Base-by-base conservation (phyloP, 2,329 filamentous ascomycete genomes). In the Basipetospora chlamydospora region DNA sequence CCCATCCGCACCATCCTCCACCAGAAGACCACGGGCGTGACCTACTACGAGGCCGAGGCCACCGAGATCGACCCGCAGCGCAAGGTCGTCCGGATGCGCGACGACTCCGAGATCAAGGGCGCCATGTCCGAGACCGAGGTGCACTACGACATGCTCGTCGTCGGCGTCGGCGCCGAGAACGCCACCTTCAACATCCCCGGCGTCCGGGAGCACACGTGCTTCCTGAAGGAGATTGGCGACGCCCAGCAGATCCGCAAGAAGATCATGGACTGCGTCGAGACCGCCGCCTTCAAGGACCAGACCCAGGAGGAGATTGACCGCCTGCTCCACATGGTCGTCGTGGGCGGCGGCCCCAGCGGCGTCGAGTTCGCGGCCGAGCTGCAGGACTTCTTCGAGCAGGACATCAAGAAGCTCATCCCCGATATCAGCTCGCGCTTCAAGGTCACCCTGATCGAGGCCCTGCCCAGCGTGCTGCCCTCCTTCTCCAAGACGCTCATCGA, bases 261-360 rank as follows among this genome's bases (percentile, higher is more conserved):
- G 62, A 95, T 98, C 61, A 98, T 98, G 90, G 90, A 98, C 66
- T 98, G 90, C 58, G 87, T 94, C 49, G 90, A 98, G 66, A 95
- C 88, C 25, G 90, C 90, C 36, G 88, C 85, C 43, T 95, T 98
- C 79, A 96, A 96, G 73, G 88, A 86, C 54, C 90, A 98, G 65
- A 69, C 73, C 26, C 65, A 73, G 12, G 84, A 90, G 46, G 92
- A 98, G 63, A 67, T 93, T 54, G 80, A 92, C 66, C 85, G 90
- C 47, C 76, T 98, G 50, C 72, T 98, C 57, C 88, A 96, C 70
- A 96, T 96, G 87, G 90, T 98, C 38, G 88, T 87, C 31, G 82
- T 86, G 36, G 81, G 88, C 48, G 88, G 88, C 63, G 88, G 88
- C 41, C 88, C 88, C 28, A 96, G 88, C 38, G 88, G 88, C 65